Percentiles rank a stretch among this genome's conserved stretches.
These are phyloP conservation scores for Scopulariopsis brevicaulis DNA, from an alignment of 2,329 filamentous ascomycete species.

Conservation along the genomic window DNA sequence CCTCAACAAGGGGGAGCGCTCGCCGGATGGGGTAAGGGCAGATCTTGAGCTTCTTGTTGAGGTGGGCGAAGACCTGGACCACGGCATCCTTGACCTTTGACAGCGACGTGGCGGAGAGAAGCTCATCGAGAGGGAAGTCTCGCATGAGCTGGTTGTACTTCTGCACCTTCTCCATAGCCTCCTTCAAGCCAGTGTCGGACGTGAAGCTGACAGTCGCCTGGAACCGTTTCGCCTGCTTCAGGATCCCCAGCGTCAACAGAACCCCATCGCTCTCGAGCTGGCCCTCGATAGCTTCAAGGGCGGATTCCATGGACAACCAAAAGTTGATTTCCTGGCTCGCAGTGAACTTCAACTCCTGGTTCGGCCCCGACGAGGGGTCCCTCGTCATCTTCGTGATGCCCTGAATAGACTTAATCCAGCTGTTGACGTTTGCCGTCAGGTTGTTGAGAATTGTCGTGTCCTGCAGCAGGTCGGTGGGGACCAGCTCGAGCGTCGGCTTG, in stretches of 20 bases:
- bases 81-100: conserved; percentile 83
- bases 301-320: conserved; percentile 94
- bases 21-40: conserved; percentile 90
- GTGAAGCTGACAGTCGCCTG: conserved; percentile 95
- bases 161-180: conserved; percentile 90
- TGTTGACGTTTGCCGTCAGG: conserved; percentile 85
- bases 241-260: conserved; percentile 79
- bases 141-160: conserved; percentile 99
- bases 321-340: conserved; percentile 98
- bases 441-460: conserved; percentile 91
- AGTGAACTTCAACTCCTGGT: conserved; percentile 42
- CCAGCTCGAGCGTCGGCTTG: conserved; percentile 66
- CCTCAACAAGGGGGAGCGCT: conserved; percentile 87
- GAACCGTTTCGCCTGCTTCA: conserved; percentile 95
- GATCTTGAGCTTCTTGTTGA: conserved; percentile 96
- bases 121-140: conserved; percentile 90
- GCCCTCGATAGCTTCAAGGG: conserved; percentile 80
- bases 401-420: conserved; percentile 98
- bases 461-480: conserved; percentile 64
- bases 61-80: conserved; percentile 78
- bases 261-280: conserved; percentile 87
- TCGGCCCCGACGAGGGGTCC: conserved; percentile 57
- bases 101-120: conserved; percentile 83
- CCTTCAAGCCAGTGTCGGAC: conserved; percentile 90
- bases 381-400: conserved; percentile 89